Percentiles rank a stretch among this genome's conserved stretches.
Evolutionary conservation across 2,329 filamentous ascomycete species (phyloP).

Genomic region (Fusarium nelsonii): DNA sequence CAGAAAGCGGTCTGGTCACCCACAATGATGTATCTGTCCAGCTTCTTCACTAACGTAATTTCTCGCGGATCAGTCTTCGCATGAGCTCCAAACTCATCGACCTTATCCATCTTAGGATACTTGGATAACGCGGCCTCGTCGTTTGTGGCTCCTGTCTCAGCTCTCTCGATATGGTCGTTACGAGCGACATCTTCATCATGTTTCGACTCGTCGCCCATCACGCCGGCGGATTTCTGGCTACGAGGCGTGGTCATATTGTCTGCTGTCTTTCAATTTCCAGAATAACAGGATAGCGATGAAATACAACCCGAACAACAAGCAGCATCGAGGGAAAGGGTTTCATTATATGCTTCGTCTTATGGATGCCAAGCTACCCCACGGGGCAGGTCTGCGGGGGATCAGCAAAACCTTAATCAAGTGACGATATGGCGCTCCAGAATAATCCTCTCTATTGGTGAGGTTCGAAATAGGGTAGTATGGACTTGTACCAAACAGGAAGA

Average conservation of each 20-base stretch:
- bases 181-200: not conserved
- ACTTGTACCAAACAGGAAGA: constrained; percentile 10
- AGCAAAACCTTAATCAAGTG: constrained; percentile 10
- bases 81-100: constrained; percentile 41
- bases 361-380: constrained; percentile 17
- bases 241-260: not conserved
- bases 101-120: constrained; percentile 39
- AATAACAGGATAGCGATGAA: accelerated
- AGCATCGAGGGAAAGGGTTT: not conserved
- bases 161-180: constrained; percentile 31
- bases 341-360: constrained; percentile 9
- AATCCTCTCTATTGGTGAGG: not conserved
- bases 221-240: accelerated
- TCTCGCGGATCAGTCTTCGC: constrained; percentile 40
- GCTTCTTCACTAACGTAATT: constrained; percentile 38
- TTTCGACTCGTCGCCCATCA: not conserved
- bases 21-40: constrained; percentile 39
- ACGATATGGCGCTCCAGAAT: not conserved
- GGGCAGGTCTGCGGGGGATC: constrained; percentile 32
- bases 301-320: too few species aligned
- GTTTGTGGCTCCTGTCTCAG: constrained; percentile 15
- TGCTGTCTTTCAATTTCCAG: accelerated
- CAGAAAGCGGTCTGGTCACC: not conserved
- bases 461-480: not conserved
- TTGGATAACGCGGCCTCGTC: constrained; percentile 31